Evolutionary conservation across 192 early-diverging fungal species (phyloP).

Genomic region (Kickxella alabastrina): DNA sequence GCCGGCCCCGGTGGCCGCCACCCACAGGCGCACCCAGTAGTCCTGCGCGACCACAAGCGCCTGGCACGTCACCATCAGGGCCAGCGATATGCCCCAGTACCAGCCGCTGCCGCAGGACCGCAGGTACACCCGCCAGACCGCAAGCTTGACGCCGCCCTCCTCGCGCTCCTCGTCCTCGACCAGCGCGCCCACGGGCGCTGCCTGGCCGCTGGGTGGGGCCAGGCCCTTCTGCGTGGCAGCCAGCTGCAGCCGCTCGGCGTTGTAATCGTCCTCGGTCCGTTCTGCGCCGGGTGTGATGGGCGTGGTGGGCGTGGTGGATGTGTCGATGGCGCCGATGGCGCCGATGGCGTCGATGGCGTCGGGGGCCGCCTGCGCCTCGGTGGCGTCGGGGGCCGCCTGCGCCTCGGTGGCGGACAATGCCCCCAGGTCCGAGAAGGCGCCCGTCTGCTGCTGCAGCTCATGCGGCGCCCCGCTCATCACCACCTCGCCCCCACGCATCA

Average conservation of each 20-base stretch:
- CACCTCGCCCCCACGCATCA: constrained; percentile 61
- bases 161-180: constrained; percentile 79
- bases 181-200: constrained; percentile 53
- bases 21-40: constrained; percentile 65
- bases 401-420: constrained; percentile 1
- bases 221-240: constrained; percentile 35
- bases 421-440: constrained; percentile 19
- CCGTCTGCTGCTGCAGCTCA: constrained; percentile 50
- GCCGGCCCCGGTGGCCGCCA: constrained; percentile 9
- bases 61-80: constrained; percentile 52
- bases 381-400: neutral
- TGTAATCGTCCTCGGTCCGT: constrained; percentile 19
- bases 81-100: constrained; percentile 55
- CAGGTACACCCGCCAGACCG: constrained; percentile 74
- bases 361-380: neutral
- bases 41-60: constrained; percentile 50
- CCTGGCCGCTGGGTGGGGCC: constrained; percentile 24
- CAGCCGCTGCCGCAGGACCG: constrained; percentile 56
- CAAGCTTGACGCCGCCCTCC: constrained; percentile 63
- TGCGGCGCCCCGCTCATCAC: constrained; percentile 52
- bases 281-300: neutral
- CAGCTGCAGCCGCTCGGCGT: constrained; percentile 14
- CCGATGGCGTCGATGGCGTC: constrained; percentile 21
- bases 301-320: constrained; percentile 2
- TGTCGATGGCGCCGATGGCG: constrained; percentile 11